These are phyloP conservation scores for Puccinia sorghi DNA, from an alignment of 1,284 basidiomycete species.

Conservation along the genomic window DNA sequence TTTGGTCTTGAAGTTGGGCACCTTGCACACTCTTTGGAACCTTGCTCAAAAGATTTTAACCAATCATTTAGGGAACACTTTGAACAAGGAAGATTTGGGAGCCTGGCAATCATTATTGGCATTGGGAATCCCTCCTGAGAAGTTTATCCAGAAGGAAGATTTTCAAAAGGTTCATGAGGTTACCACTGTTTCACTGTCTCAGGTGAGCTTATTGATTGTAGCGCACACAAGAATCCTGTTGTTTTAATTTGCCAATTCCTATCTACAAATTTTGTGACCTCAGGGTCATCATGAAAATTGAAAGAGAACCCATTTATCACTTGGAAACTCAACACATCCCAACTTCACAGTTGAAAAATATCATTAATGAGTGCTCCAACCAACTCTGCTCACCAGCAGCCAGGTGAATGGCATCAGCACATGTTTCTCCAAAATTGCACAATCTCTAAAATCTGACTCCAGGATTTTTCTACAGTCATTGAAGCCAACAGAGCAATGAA, in stretches of 20 bases:
- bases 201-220: too few species aligned
- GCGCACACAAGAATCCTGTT: too few species aligned
- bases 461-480: not conserved
- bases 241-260: too few species aligned
- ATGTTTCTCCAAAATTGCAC: not conserved
- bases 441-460: constrained; percentile 5
- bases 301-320: too few species aligned
- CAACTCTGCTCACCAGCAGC: not conserved
- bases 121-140: constrained; percentile 3
- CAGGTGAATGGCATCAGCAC: not conserved
- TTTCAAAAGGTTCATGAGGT: not conserved
- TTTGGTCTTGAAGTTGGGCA: not conserved
- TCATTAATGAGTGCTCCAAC: not conserved
- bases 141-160: not conserved
- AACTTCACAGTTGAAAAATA: too few species aligned
- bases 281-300: not conserved
- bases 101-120: constrained; percentile 8
- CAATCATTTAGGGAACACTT: not conserved
- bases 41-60: not conserved
- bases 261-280: too few species aligned
- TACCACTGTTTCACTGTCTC: not conserved
- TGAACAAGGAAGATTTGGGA: not conserved
- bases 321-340: not conserved
- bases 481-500: not conserved
- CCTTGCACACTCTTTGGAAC: not conserved